Base-by-base conservation (phyloP, 805 yeast genomes). In the Metschnikowia gruessii region DNA sequence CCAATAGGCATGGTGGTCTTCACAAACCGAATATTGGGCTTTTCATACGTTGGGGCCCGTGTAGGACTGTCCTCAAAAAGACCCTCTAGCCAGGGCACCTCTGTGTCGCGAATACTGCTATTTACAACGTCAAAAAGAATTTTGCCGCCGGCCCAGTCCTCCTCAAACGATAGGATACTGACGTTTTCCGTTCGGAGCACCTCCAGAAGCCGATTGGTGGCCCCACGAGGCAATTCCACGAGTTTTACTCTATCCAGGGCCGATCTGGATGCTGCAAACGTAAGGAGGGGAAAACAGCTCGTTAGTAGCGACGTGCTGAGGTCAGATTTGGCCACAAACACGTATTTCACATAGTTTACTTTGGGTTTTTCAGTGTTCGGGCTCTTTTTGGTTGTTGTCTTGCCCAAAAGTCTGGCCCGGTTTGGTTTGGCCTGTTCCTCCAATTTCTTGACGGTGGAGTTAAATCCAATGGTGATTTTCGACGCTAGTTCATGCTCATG, bases 281-380 rank as follows among this genome's bases (percentile, higher is more conserved):
- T 62, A 31, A 85, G 61, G 2, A 76, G 64, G 0, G 92, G 92
- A 35, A 85, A 70, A 40, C 79, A 83, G 49, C 77, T 74, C 4
- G 77, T 65, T 34, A 85, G 55, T 1, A 85, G 63, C 1, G 64
- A 52, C 1, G 87, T 81, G 11, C 63, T 60, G 3, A 76, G 70
- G 48, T 82, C 87, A n/a, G 67, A 62, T 52, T 77, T 81, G 52
- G 87, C 80, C 15, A 82, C 85, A 63, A 84, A 81, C 4, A 85
- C 72, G 49, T 70, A 73, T 40, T 61, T 62, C 12, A 71, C 53
- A 34, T 56, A 56, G 4, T 15, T 17, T 33, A 7, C 17, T 34
- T 22, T 28, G 15, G 19, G 24, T n/a, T 24, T 10, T 8, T 15
- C 30, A 6, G 24, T 24, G 13, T 43, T 15, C 21, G 47, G 24